These are phyloP conservation scores for Orbilia ellipsospora DNA, from an alignment of 2,329 filamentous ascomycete genomes.

Conservation along the genomic window DNA sequence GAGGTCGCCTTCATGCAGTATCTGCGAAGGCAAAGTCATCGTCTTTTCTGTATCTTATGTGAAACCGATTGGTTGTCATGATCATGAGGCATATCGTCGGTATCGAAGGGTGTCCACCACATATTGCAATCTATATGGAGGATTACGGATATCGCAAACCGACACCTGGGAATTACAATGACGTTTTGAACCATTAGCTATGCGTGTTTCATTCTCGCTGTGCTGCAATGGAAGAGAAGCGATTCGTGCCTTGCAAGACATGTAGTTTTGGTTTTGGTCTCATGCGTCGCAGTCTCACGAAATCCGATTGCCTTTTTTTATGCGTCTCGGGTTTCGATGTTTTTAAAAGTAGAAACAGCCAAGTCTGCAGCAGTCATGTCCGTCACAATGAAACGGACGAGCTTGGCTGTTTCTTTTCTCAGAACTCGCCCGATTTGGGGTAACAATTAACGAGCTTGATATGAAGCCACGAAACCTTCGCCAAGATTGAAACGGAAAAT, in stretches of 20 bases:
- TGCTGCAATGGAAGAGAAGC: neutral
- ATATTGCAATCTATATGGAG: neutral
- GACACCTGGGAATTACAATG: slow-evolving; percentile 3
- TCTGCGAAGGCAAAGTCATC: slow-evolving; percentile 1
- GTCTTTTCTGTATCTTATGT: neutral
- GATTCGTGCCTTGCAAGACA: slow-evolving; percentile 7
- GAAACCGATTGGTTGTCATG: slow-evolving; percentile 3
- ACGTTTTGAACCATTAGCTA: neutral
- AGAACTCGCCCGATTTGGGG: neutral
- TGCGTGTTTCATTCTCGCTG: neutral
- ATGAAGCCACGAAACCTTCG: no score
- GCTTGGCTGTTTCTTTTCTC: slow-evolving; percentile 18
- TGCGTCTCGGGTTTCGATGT: neutral
- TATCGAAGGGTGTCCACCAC: neutral
- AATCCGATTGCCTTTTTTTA: neutral
- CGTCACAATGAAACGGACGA: slow-evolving; percentile 22
- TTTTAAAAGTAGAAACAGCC: slow-evolving; percentile 48
- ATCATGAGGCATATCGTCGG: neutral
- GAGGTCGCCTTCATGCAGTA: neutral
- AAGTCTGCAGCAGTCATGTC: no score
- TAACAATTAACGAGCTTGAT: no score
- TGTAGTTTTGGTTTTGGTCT: neutral
- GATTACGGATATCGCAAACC: neutral
- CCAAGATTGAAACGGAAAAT: no score
- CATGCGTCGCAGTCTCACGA: slow-evolving; percentile 5